These are phyloP conservation scores for Albophoma yamanashiensis DNA, from an alignment of 2,329 filamentous ascomycete genomes.

Conservation along the genomic window DNA sequence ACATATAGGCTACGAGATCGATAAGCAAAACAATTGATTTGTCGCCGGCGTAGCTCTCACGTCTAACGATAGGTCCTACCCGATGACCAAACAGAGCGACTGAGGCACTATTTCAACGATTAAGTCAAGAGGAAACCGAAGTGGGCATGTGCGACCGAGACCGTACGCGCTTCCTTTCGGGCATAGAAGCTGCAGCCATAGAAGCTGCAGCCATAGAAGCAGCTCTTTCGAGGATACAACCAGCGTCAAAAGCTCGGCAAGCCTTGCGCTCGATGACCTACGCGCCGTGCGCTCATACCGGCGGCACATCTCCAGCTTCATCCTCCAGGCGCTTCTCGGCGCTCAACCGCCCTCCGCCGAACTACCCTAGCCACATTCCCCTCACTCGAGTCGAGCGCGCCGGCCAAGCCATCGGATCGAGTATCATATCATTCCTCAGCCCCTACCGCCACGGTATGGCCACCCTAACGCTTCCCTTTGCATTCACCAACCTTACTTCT, in stretches of 20 bases:
- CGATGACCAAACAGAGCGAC: too few relatives aligned
- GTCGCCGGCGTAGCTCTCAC: too few relatives aligned
- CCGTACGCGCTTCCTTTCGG: too few relatives aligned
- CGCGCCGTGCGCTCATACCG: slow-evolving; percentile 5
- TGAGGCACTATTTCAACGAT: too few relatives aligned
- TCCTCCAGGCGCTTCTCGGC: slow-evolving; percentile 53
- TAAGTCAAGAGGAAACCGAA: too few relatives aligned
- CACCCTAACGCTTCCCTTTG: not conserved
- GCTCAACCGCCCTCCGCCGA: slow-evolving; percentile 73
- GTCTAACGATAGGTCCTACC: too few relatives aligned
- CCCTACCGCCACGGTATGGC: slow-evolving; percentile 68
- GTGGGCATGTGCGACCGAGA: too few relatives aligned
- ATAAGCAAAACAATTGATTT: too few relatives aligned
- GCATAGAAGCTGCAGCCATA: too few relatives aligned
- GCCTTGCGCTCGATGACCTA: slow-evolving; percentile 10
- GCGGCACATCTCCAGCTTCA: slow-evolving; percentile 1
- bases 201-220: slow-evolving; percentile 12
- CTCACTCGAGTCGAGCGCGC: slow-evolving; percentile 68
- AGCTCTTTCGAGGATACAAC: slow-evolving; percentile 10
- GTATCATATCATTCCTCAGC: slow-evolving; percentile 55
- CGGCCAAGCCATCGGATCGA: slow-evolving; percentile 56
- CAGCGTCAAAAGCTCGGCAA: slow-evolving; percentile 6
- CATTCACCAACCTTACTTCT: not conserved
- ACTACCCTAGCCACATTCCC: slow-evolving; percentile 87
- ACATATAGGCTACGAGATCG: too few relatives aligned